Conservation (phyloP, 352 stramenopile species). For the Phytophthora sp. region DNA sequence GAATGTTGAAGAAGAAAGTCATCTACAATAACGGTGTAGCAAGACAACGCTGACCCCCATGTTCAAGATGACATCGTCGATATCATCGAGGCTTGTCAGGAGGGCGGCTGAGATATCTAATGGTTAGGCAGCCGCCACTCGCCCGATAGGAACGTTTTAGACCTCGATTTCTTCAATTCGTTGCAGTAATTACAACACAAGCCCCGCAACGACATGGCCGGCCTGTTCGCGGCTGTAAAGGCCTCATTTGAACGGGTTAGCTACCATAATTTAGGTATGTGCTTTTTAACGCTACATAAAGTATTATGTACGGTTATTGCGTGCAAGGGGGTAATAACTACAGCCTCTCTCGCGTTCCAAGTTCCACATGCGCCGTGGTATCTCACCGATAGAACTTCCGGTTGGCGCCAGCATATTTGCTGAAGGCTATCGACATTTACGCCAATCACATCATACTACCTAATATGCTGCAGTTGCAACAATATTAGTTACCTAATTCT, state of each 20-base stretch:
- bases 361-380: too few species aligned
- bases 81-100: too few species aligned
- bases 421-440: not conserved
- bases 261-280: not conserved
- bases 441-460: too few species aligned
- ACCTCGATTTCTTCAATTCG: too few species aligned
- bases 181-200: too few species aligned
- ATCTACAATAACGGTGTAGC: too few species aligned
- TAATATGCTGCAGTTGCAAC: not conserved
- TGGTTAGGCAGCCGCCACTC: too few species aligned
- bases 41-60: too few species aligned
- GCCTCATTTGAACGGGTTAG: not conserved
- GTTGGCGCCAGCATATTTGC: not conserved
- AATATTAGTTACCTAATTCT: not conserved
- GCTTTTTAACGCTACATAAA: not conserved
- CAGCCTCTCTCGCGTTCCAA: not conserved
- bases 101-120: too few species aligned
- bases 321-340: not conserved
- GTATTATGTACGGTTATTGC: too few species aligned
- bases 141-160: too few species aligned
- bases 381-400: not conserved
- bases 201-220: not conserved
- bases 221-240: not conserved
- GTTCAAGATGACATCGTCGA: too few species aligned
- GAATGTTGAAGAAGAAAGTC: not conserved